Evolutionary conservation across 208 protist genomes (phyloP), one percentile per base, ranked within the genome.

Genomic region (Strigomonas galati): DNA sequence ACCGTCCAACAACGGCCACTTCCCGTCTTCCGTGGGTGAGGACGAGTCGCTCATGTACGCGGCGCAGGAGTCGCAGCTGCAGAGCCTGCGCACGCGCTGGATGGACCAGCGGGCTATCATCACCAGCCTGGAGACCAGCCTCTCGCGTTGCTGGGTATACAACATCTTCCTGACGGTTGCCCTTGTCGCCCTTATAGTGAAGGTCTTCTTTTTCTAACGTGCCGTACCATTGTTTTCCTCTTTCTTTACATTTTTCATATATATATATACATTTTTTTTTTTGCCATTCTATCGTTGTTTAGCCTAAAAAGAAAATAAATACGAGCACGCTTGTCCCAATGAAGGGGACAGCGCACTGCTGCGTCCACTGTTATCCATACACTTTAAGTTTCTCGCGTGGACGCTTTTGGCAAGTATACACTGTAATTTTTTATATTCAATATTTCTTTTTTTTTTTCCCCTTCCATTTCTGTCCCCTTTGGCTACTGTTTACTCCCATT

Each of bases 21-120:
- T 46, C 15, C 35, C 56, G 5, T 31, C 56, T 4, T 62, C 56
- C 15, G 27, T 31, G 14, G 3, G 63, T 15, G 79, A 93, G 59
- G 82, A 88, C 28, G 74, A 91, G 57, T 79, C 82, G 43, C 72
- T 91, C 59, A 71, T 77, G 6, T 70, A 71, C 5, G 87, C 87
- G 1, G 87, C 87, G 28, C 67, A 75, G 24, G 82, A 93, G 62
- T 82, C 82, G 27, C 82, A 91, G 63, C 78, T 93, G 43, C 83
- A 91, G 69, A 87, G 80, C 26, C 65, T 93, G 43, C 82, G 87
- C 26, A 86, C 86, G 56, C 87, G 84, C 53, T 93, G 79, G 81
- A 64, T 93, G 60, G 84, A 93, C 71, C 84, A 91, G 60, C 82
- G 78, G 27, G 68, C 66, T n/a, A 55, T 70, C 32, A 76, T 93